Base-by-base conservation (phyloP, 331 rosid species). In the Dryas integrifolia region DNA sequence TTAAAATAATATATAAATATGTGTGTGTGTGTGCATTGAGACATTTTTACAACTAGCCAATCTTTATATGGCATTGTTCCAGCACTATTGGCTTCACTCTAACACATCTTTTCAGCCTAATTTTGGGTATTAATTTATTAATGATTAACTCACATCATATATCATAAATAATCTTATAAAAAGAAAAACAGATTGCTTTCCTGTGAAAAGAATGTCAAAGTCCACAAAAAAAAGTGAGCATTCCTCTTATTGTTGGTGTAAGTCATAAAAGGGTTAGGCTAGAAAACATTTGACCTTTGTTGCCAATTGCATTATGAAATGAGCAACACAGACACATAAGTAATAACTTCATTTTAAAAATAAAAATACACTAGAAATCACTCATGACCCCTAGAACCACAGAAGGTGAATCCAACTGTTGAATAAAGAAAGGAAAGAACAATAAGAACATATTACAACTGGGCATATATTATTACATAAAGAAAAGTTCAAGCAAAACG, bases 401-500 rank as follows among this genome's bases (percentile, higher is more conserved):
- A 39, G 0, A 9, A 5, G n/a, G 51, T 13, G 12, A 48, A 70
- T 56, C 43, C 24, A 7, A 26, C 48, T 46, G 8, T 3, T 10
- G 26, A 66, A 12, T 13, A 47, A 66, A 52, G 26, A 66, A 39
- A 66, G 57, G 21, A 15, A 26, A 45, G 40, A 16, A 21, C 6
- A 8, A 11, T 3, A 2, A 51, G 56, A 51, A 4, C 15, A 51
- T 14, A 6, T 3, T 30, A 30, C 2, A 60, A 60, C 70, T 70
- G 15, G 15, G 21, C 13, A 48, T 5, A 9, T 68, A 52, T 13
- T 26, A 50, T 26, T 15, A 41, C 7, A 53, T 55, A 44, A 44
- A 44, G 24, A 8, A 49, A 58, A 38, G 9, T 10, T 44, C 7
- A 74, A 72, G 66, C 59, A 57, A 77, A 69, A 76, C 24, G 1